Base-by-base conservation (phyloP, 768 basidiomycete species). In the Leccinum disarticulatum region DNA sequence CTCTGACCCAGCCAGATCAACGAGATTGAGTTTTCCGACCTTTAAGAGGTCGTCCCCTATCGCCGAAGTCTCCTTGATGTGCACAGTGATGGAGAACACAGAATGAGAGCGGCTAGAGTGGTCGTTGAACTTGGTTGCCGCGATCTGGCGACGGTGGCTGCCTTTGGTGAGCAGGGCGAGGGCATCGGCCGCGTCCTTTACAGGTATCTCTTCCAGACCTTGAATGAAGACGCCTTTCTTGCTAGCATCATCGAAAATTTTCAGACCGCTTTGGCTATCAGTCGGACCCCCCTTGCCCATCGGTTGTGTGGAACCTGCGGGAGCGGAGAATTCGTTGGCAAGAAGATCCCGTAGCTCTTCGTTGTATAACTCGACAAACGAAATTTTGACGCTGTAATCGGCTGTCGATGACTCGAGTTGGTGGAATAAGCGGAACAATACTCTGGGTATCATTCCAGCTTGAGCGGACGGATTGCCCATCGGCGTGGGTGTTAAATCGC, bases 81-180 rank as follows among this genome's bases (percentile, higher is more conserved):
- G 93, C 0, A 99, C 90, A 0, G 93, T 94, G 66, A 99, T 86
- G n/a, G 93, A 91, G 74, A 99, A 98, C 15, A 99, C 89, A 1
- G 95, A 97, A 71, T 99, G 97, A 0, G 97, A 98, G 14, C 97
- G 94, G 75, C 95, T 92, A 5, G 93, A 96, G 65, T 94, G 91
- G 69, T 98, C 94, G 71, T 99, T 99, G 81, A 98, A 96, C 72
- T 95, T 95, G 22, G 97, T 98, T 9, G 93, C 87, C 0, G 95
- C 97, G 49, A 93, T 92, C 75, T 98, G 95, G 55, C 97, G 80
- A 38, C 95, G 84, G 60, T 93, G 83, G 60, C 91, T 94, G 50
- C 97, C 97, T 72, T 93, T 95, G 19, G 86, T 87, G 31, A 99
- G 80, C 46, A 98, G 82, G 22, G 82, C 83, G 27, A 98, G 77